A percentile compares a stretch with the other conserved stretches of the same genome.
These are phyloP conservation scores for Neocallimastix lanati DNA, from an alignment of 192 early-diverging fungal genomes.

Conservation along the genomic window DNA sequence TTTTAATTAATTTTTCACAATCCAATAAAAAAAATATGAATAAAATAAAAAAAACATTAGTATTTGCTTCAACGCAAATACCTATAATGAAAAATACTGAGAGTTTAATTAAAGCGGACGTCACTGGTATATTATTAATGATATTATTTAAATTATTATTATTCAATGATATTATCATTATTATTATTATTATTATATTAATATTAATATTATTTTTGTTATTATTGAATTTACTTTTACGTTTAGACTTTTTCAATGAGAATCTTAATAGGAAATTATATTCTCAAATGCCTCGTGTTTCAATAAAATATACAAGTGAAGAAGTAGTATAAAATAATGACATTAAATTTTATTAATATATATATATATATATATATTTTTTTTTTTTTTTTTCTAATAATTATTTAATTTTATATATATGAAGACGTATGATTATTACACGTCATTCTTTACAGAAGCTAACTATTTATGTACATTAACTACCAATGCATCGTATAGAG, in stretches of 20 bases:
- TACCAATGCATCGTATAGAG: not conserved
- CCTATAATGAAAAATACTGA: not conserved
- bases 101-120: not conserved
- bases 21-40: not conserved
- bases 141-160: no score
- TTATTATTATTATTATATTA: no score
- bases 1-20: not conserved
- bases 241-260: not conserved
- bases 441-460: not conserved
- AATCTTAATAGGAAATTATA: not conserved
- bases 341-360: no score
- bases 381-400: no score
- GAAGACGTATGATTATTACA: not conserved
- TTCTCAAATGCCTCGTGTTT: not conserved
- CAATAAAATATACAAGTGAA: not conserved
- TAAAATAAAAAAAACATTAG: not conserved
- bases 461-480: not conserved
- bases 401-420: not conserved
- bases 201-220: no score
- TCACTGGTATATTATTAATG: not conserved
- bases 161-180: no score
- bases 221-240: no score
- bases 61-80: not conserved
- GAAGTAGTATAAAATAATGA: no score
- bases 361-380: no score